phyloP scores from a whole-genome alignment of 192 early-diverging fungal genomes.

The Coemansia sp. region DNA sequence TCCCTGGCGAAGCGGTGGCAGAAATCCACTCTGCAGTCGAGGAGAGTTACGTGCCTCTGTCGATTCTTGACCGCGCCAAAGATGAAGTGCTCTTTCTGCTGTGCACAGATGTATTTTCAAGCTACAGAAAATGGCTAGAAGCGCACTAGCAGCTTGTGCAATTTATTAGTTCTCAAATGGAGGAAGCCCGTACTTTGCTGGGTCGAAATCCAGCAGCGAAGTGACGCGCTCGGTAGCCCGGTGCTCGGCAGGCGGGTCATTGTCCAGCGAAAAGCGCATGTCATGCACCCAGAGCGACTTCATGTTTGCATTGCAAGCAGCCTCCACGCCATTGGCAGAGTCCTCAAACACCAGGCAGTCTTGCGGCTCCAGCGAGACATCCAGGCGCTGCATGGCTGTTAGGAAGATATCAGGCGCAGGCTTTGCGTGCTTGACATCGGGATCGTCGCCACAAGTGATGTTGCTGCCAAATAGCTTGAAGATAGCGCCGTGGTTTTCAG shows the following conservation, averaged over 20 bases:
- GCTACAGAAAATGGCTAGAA: conserved; percentile 28
- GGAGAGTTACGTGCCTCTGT: conserved; percentile 26
- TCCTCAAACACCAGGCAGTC: conserved; percentile 94
- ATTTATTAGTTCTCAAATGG: conserved; percentile 29
- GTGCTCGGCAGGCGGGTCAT: conserved; percentile 39
- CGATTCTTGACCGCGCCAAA: conserved; percentile 41
- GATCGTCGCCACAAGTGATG: conserved; percentile 87
- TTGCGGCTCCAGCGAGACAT: conserved; percentile 44
- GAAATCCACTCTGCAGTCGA: conserved; percentile 26
- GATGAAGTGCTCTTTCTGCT: conserved; percentile 46
- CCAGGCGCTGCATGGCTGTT: conserved; percentile 62
- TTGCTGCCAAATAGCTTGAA: conserved; percentile 75
- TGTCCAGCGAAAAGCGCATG: conserved; percentile 54
- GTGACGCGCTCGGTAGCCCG: conserved; percentile 59
- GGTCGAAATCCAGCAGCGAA: conserved; percentile 68
- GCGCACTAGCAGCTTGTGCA: neutral
- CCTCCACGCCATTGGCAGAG: conserved; percentile 75
- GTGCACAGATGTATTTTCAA: conserved; percentile 39
- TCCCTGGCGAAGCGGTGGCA: conserved; percentile 21
- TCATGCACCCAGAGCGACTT: conserved; percentile 88
- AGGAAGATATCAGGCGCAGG: conserved; percentile 91
- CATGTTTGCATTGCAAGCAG: conserved; percentile 80
- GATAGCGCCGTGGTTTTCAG: conserved; percentile 59
- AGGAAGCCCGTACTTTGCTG: conserved; percentile 61
- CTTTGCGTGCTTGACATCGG: conserved; percentile 73